A percentile compares a stretch with the other conserved stretches of the same genome.
Evolutionary conservation across 2,329 filamentous ascomycete genomes (phyloP).

Genomic region (Trichoderma sp.): DNA sequence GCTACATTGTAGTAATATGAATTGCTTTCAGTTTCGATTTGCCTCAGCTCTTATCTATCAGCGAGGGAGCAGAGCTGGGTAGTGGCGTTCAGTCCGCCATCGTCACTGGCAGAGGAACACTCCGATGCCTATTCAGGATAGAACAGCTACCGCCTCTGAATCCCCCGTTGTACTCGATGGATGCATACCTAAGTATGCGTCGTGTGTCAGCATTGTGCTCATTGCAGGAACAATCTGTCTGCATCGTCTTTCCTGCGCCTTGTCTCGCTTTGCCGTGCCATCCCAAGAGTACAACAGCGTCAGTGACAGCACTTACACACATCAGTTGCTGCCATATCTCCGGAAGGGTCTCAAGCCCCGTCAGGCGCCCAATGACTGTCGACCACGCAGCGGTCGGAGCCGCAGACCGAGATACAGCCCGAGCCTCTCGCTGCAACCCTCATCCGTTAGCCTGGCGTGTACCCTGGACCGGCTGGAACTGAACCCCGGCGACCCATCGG

Average conservation of each 20-base stretch:
- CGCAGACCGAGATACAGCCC: constrained; percentile 17
- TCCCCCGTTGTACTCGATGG: neutral
- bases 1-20: neutral
- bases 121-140: neutral
- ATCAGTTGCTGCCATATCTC: neutral
- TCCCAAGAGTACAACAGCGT: neutral
- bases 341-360: neutral
- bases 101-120: neutral
- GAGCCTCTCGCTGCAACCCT: constrained; percentile 13
- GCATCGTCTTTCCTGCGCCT: neutral
- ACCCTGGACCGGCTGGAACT: constrained; percentile 19
- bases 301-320: neutral
- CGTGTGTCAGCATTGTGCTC: neutral
- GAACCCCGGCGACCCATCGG: constrained; percentile 15
- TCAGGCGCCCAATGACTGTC: neutral
- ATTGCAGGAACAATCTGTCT: neutral
- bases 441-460: neutral
- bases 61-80: neutral
- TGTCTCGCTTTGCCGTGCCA: neutral
- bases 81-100: neutral
- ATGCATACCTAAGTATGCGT: neutral
- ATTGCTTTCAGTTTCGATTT: neutral
- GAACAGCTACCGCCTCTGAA: neutral
- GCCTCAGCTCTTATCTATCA: neutral
- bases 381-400: neutral